Percentiles rank a stretch among this genome's conserved stretches.
phyloP scores from a whole-genome alignment of 495 filamentous ascomycete species.

The Penicillium paxilli region DNA sequence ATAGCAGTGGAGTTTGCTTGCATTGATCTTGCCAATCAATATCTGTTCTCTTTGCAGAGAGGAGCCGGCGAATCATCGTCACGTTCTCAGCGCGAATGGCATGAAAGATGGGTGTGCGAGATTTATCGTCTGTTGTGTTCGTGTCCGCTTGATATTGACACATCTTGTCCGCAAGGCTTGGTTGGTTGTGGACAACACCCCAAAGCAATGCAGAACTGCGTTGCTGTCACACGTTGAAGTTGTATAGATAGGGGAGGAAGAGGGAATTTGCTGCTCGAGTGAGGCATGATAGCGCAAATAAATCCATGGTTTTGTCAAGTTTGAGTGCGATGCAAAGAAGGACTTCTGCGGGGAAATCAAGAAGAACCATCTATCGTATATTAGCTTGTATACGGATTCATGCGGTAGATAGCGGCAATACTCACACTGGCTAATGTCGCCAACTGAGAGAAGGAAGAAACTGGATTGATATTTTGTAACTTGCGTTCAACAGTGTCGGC shows the following conservation, averaged over 20 bases:
- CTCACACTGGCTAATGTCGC: background rate
- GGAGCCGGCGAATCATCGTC: background rate
- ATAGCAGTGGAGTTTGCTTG: slow-evolving; percentile 3
- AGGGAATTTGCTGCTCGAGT: background rate
- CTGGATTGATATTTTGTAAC: background rate
- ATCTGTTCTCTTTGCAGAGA: background rate
- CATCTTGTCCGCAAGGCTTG: background rate
- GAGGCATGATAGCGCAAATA: background rate
- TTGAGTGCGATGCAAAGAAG: slow-evolving; percentile 2
- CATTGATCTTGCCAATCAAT: slow-evolving; percentile 3
- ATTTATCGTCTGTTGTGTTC: slow-evolving; percentile 1
- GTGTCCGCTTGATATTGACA: slow-evolving; percentile 1
- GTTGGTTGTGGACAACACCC: background rate
- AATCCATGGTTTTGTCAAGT: background rate
- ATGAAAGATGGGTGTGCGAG: slow-evolving; percentile 4
- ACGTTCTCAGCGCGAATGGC: slow-evolving; percentile 1
- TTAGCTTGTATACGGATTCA: background rate
- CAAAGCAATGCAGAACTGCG: slow-evolving; percentile 5
- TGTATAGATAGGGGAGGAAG: background rate
- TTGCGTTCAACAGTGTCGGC: background rate
- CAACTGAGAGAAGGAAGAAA: background rate
- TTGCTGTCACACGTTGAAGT: background rate
- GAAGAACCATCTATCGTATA: slow-evolving; percentile 1
- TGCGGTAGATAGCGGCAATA: background rate
- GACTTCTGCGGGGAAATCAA: background rate